A percentile compares a stretch with the other conserved stretches of the same genome.
Conservation (phyloP, 2,329 filamentous ascomycete genomes). For the Plectosphaerella plurivora region DNA sequence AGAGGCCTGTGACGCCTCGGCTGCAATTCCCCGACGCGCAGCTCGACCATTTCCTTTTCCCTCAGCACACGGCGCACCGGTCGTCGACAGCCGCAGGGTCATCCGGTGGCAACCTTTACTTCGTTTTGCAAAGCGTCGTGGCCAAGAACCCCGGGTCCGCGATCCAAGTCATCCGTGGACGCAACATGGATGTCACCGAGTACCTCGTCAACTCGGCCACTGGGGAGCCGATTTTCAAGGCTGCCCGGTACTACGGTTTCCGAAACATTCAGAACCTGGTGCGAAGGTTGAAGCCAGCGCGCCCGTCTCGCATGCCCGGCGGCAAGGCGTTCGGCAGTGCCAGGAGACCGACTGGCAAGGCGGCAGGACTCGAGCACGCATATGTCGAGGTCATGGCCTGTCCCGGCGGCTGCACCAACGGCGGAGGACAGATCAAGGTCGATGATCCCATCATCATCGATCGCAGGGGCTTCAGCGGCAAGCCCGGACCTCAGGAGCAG, state of each 20-base stretch:
- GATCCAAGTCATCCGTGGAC: constrained; percentile 68
- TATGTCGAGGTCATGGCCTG: constrained; percentile 99
- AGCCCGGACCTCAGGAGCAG: constrained; percentile 72
- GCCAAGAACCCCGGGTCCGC: constrained; percentile 65
- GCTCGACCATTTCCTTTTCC: constrained; percentile 72
- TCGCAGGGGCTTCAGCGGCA: constrained; percentile 41
- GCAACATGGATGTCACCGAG: constrained; percentile 89
- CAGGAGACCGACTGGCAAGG: constrained; percentile 46
- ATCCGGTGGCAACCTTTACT: constrained; percentile 84
- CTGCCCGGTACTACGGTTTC: constrained; percentile 94
- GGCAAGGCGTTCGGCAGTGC: constrained; percentile 57
- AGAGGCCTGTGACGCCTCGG: constrained; percentile 40
- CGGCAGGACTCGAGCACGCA: constrained; percentile 62
- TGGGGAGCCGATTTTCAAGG: constrained; percentile 63
- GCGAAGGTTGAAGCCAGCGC: constrained; percentile 79
- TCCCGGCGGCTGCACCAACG: constrained; percentile 97
- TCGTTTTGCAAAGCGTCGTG: constrained; percentile 73
- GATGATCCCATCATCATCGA: constrained; percentile 65
- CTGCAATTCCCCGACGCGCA: constrained; percentile 67
- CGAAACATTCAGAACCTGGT: constrained; percentile 98
- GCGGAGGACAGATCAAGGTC: constrained; percentile 90
- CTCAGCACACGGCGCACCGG: constrained; percentile 35
- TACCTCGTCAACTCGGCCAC: constrained; percentile 61
- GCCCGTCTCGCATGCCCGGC: constrained; percentile 74
- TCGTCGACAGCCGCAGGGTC: constrained; percentile 61